phyloP scores from a whole-genome alignment of 148 eudicot genomes.

The Chenopodium formosanum region DNA sequence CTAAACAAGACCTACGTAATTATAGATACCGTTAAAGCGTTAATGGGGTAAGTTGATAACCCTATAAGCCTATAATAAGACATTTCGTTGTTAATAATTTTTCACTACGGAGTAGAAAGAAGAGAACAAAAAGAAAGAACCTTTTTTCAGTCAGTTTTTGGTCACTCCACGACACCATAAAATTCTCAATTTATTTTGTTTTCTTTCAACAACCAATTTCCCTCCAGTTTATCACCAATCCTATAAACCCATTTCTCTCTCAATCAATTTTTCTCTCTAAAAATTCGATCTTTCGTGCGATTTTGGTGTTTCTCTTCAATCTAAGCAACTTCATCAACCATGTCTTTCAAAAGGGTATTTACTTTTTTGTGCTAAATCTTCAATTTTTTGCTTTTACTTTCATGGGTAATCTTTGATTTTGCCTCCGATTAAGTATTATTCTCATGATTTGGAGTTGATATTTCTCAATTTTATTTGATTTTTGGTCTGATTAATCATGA shows the following conservation, averaged over 20 bases:
- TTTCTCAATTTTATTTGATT: not conserved
- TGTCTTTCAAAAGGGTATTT: conserved; percentile 36
- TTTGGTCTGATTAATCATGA: not conserved
- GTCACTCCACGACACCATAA: conserved; percentile 3
- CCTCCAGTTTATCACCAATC: not conserved
- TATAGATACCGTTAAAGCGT: no score
- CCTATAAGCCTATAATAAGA: no score
- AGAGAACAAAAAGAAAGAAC: conserved; percentile 4
- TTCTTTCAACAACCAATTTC: not conserved
- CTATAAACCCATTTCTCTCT: not conserved
- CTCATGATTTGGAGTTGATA: conserved; percentile 12
- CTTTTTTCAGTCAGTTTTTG: not conserved
- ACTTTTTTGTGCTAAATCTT: not conserved
- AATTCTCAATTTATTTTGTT: not conserved
- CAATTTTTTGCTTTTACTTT: not conserved
- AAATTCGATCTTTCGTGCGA: not conserved
- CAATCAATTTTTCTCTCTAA: not conserved
- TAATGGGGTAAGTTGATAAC: no score
- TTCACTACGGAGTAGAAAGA: not conserved
- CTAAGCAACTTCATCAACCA: conserved; percentile 10
- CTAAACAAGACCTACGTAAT: no score
- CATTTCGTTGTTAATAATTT: no score
- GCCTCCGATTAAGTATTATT: not conserved
- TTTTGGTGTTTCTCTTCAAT: not conserved
- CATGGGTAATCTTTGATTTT: not conserved